A percentile compares a stretch with the other conserved stretches of the same genome.
These are phyloP conservation scores for Phytophthora chlamydospora DNA, from an alignment of 352 stramenopile species.

Conservation along the genomic window DNA sequence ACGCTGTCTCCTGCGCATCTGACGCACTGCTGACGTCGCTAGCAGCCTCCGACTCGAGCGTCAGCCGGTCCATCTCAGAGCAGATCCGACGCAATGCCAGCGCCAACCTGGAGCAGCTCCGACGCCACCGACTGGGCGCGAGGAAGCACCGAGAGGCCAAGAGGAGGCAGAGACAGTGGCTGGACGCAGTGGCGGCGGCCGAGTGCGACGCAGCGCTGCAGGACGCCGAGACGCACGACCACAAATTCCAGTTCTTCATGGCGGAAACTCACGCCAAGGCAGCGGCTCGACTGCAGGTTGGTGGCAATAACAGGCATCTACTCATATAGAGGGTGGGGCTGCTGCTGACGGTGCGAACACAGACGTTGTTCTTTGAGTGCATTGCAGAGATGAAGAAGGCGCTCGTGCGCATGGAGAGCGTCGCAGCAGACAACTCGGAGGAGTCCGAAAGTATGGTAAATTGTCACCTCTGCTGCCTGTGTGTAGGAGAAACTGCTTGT, in stretches of 20 bases:
- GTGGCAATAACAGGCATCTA: not conserved
- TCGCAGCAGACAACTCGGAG: constrained; percentile 29
- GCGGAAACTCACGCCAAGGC: constrained; percentile 27
- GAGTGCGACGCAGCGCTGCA: constrained; percentile 20
- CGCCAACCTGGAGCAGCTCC: constrained; percentile 10
- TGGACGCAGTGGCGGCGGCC: constrained; percentile 10
- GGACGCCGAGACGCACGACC: constrained; percentile 10
- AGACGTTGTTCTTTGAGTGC: constrained; percentile 50
- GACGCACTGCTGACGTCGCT: constrained; percentile 18
- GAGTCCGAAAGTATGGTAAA: constrained; percentile 57
- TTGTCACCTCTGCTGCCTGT: constrained; percentile 2
- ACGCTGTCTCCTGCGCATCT: constrained; percentile 1
- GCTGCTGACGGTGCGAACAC: not conserved
- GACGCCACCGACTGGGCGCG: constrained; percentile 9
- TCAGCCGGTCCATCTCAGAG: constrained; percentile 8
- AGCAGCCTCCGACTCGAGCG: constrained; percentile 4
- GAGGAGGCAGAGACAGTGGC: constrained; percentile 6
- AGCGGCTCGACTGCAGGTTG: constrained; percentile 24
- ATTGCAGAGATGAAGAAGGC: constrained; percentile 52
- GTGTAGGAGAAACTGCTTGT: not conserved
- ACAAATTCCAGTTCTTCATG: constrained; percentile 26
- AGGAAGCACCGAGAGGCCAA: constrained; percentile 14
- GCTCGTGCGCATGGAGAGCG: constrained; percentile 34
- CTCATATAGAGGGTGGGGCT: not conserved
- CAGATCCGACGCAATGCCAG: constrained; percentile 16